Conservation (phyloP, 768 basidiomycete genomes). For the Termitomyces sp. region DNA sequence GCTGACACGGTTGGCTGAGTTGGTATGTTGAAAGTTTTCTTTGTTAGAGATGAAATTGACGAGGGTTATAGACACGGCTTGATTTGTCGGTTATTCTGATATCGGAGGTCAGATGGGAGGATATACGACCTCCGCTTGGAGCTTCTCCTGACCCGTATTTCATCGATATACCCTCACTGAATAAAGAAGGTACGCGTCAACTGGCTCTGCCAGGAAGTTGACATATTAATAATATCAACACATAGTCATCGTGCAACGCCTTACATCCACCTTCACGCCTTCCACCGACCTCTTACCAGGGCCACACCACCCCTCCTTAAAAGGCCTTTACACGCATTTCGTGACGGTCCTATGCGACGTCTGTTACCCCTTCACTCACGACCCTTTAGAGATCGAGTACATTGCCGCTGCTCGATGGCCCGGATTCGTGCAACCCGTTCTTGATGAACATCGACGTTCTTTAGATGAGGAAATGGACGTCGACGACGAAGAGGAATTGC, state of each 20-base stretch:
- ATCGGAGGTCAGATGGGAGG: conserved; percentile 67
- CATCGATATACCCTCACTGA: conserved; percentile 48
- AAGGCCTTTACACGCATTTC: conserved; percentile 64
- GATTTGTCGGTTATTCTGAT: conserved; percentile 60
- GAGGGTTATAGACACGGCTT: conserved; percentile 44
- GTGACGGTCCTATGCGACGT: conserved; percentile 52
- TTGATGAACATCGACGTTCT: conserved; percentile 40
- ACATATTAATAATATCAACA: conserved; percentile 2
- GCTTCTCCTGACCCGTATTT: conserved; percentile 73
- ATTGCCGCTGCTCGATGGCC: conserved; percentile 81
- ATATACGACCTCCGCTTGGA: conserved; percentile 65
- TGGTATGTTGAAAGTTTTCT: conserved; percentile 43
- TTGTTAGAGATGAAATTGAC: not conserved
- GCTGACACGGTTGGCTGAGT: conserved; percentile 64
- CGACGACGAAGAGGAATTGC: conserved; percentile 17
- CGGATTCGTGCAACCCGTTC: conserved; percentile 66
- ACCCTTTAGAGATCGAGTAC: conserved; percentile 70
- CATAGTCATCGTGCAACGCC: conserved; percentile 29
- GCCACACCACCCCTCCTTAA: conserved; percentile 53
- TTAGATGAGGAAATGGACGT: conserved; percentile 18
- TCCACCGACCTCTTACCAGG: conserved; percentile 8
- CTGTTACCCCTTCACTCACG: conserved; percentile 61
- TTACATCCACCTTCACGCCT: conserved; percentile 35
- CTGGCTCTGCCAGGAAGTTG: not conserved
- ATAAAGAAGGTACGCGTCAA: conserved; percentile 52